Evolutionary conservation across 2,329 filamentous ascomycete species (phyloP), one percentile per base, ranked within the genome.

Genomic region (Alternaria brassicicola): DNA sequence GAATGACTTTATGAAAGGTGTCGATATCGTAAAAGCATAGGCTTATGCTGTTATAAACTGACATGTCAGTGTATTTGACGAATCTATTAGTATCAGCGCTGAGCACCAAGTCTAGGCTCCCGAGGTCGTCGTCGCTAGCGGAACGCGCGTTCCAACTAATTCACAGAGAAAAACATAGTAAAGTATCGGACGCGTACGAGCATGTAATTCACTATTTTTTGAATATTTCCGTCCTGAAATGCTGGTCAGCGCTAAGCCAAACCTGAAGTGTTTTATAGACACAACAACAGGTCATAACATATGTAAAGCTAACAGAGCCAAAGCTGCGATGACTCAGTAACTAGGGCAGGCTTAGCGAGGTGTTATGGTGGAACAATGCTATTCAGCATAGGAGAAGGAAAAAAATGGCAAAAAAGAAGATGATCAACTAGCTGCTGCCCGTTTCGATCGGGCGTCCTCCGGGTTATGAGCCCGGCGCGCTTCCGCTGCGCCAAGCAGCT

Each of bases 401-500:
- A 36, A 19, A 6, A 21, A 39, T 15, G 12, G 10, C 12, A 39
- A 39, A 39, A 39, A 39, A 39, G 23, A 39, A 39, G 2, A 23
- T 23, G 23, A 39, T 23, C 36, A 39, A 39, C 19, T 69, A 67
- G 67, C 67, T 70, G 61, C 60, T 57, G 41, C 50, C 57, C 47
- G 67, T 70, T 68, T 69, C 66, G 67, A 68, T 70, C 67, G 49
- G 53, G 41, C 41, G 69, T 66, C 70, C 71, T 74, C 71, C 70
- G 71, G 71, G 71, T 74, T 74, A 73, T 74, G 71, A 74, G 70
- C 70, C 71, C 70, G 70, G 71, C 71, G 70, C 71, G 70, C 70
- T 74, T 72, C 71, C 71, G 66, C 70, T 74, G 69, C 69, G 71
- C 71, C 70, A 72, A 55, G 61, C 57, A 71, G 69, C 70, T 74